Evolutionary conservation across 2,329 filamentous ascomycete species (phyloP), one percentile per base, ranked within the genome.

Genomic region (Plectosphaerella sp.): DNA sequence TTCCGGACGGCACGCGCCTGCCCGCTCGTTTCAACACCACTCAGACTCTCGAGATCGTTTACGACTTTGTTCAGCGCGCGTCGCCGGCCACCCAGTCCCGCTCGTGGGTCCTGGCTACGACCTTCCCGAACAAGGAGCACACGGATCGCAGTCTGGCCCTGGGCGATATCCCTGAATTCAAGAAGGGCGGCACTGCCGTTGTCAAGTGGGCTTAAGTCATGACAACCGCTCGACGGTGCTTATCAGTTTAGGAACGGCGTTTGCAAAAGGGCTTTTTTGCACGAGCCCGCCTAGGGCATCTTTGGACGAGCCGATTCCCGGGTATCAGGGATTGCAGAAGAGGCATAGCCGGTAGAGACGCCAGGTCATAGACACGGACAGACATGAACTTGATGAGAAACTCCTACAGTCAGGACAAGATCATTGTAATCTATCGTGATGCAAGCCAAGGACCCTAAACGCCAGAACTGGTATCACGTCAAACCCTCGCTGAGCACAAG

Each of bases 11-110:
- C 39, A 87, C 87, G 2, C 80, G 89, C 43, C 73, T 94, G 22
- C 83, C 86, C n/a, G 88, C 87, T 24, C 82, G 89, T 9, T 95
- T 95, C 72, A 94, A 94, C 72, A 85, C 86, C 0, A 86, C 80
- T 1, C 86, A 91, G 60, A 94, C 89, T 0, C 72, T 95, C 46
- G 86, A 83, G 15, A 87, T 93, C 58, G 79, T 95, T 9, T 93
- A 94, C 67, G 74, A 77, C 9, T 93, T 93, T 61, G 82, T 93
- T 54, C 73, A 81, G 53, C 76, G 79, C n/a, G 79, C 88, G 0
- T 85, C 80, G 24, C 66, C 83, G 0, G 77, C 77, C 7, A 79
- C 80, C 48, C 72, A 73, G 28, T 64, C 69, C 39, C 78, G 89
- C n/a, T 61, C 77, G 4, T 94, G 87, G 77, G 86, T 89, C 3